Evolutionary conservation across 768 basidiomycete species (phyloP).

Genomic region (Phylloporus sp.): DNA sequence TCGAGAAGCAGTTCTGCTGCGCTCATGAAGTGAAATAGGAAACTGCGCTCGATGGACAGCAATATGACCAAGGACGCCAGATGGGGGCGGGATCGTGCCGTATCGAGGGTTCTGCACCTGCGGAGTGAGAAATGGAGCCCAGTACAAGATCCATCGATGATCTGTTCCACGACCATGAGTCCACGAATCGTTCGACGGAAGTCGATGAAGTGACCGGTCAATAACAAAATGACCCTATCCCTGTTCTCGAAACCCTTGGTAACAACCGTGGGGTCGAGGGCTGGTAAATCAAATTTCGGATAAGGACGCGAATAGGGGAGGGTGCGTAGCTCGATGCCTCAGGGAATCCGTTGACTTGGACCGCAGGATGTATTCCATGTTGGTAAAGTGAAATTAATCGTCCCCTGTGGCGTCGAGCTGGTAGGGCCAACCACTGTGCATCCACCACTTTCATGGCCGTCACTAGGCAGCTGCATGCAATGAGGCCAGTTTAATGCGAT

Average conservation of each 20-base stretch:
- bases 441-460: conserved; percentile 10
- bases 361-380: conserved; percentile 13
- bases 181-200: conserved; percentile 59
- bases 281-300: conserved; percentile 28
- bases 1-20: conserved; percentile 50
- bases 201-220: conserved; percentile 53
- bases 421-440: conserved; percentile 10
- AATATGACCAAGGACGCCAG: conserved; percentile 44
- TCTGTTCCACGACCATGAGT: conserved; percentile 56
- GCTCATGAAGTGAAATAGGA: conserved; percentile 60
- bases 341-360: conserved; percentile 34
- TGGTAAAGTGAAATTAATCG: conserved; percentile 1
- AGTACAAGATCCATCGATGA: conserved; percentile 51
- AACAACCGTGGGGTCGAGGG: conserved; percentile 51
- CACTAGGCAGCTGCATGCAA: conserved; percentile 13
- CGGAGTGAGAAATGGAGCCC: conserved; percentile 47
- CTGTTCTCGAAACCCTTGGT: conserved; percentile 47
- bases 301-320: conserved; percentile 10
- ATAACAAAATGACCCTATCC: conserved; percentile 42
- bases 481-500: conserved; percentile 12
- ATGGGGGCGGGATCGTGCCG: conserved; percentile 42
- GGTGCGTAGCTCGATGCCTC: conserved; percentile 27
- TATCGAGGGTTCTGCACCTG: conserved; percentile 43
- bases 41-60: conserved; percentile 45
- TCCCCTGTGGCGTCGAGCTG: not conserved